Conservation (phyloP, 768 basidiomycete genomes). For the Mycena venus region DNA sequence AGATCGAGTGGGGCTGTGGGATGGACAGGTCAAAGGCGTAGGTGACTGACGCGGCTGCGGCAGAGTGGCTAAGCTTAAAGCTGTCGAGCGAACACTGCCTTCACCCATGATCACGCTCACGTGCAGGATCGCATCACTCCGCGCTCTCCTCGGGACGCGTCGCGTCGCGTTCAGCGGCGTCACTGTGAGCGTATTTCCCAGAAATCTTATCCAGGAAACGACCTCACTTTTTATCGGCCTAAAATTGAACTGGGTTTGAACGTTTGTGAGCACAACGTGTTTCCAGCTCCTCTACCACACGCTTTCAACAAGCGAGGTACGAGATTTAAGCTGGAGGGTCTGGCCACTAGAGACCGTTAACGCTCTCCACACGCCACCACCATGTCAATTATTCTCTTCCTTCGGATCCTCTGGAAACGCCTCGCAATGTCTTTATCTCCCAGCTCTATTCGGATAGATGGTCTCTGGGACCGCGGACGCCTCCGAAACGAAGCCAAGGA, state of each 20-base stretch:
- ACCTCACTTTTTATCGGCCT: neutral
- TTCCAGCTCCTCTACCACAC: conserved; percentile 11
- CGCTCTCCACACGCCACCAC: conserved; percentile 9
- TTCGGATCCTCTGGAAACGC: conserved; percentile 16
- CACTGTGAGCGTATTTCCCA: neutral
- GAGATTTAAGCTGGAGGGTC: too few relatives aligned
- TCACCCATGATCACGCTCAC: neutral
- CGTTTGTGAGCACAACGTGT: neutral
- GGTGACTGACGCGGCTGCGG: too few relatives aligned
- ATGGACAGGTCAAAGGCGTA: too few relatives aligned
- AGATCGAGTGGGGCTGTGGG: too few relatives aligned
- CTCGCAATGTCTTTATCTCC: conserved; percentile 8
- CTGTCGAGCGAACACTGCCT: neutral
- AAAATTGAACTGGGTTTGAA: neutral
- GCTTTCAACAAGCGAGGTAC: too few relatives aligned
- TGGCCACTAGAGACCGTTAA: too few relatives aligned
- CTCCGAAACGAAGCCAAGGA: neutral
- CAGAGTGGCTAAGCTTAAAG: neutral
- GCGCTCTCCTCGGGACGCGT: too few relatives aligned
- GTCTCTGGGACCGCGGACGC: conserved; percentile 3
- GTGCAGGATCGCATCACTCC: too few relatives aligned
- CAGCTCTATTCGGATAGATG: neutral
- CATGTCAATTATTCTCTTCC: conserved; percentile 5
- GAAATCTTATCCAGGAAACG: neutral
- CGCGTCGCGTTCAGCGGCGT: neutral